A percentile compares a stretch with the other conserved stretches of the same genome.
These are phyloP conservation scores for Colletotrichum scovillei DNA, from an alignment of 2,329 filamentous ascomycete species.

Conservation along the genomic window DNA sequence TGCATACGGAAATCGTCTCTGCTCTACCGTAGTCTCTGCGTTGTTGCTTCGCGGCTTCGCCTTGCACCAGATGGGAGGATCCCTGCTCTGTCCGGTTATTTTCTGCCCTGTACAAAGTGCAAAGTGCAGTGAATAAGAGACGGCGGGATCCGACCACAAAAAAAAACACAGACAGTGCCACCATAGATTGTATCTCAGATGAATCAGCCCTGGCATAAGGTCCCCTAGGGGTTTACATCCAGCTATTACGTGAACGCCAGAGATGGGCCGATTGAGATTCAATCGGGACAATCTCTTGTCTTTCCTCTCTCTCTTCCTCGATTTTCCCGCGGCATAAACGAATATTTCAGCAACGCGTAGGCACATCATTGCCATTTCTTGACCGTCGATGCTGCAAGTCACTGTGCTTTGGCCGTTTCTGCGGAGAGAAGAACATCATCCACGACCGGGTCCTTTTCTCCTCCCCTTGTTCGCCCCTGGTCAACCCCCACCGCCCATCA, in stretches of 20 bases:
- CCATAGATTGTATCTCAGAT: background rate
- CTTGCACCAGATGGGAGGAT: background rate
- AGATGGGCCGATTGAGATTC: background rate
- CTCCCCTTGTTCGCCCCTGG: background rate
- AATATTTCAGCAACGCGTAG: background rate
- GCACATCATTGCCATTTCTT: background rate
- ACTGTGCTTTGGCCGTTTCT: slow-evolving; percentile 16
- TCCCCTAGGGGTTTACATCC: no score
- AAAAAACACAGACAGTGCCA: background rate
- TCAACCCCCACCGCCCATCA: background rate
- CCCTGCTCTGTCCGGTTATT: background rate
- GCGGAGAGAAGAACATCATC: background rate
- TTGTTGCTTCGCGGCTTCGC: background rate
- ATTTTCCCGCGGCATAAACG: background rate
- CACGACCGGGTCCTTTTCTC: background rate
- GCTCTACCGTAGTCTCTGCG: background rate
- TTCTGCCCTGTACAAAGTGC: background rate
- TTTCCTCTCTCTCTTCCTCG: background rate
- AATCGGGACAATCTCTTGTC: background rate
- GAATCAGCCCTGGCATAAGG: background rate
- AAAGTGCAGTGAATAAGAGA: background rate
- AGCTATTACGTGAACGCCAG: background rate
- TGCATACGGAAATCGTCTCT: slow-evolving; percentile 16
- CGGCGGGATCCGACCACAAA: background rate
- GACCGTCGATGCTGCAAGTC: background rate